Base-by-base conservation (phyloP, 202 grass and related monocot genomes). In the Musa balbisiana region DNA sequence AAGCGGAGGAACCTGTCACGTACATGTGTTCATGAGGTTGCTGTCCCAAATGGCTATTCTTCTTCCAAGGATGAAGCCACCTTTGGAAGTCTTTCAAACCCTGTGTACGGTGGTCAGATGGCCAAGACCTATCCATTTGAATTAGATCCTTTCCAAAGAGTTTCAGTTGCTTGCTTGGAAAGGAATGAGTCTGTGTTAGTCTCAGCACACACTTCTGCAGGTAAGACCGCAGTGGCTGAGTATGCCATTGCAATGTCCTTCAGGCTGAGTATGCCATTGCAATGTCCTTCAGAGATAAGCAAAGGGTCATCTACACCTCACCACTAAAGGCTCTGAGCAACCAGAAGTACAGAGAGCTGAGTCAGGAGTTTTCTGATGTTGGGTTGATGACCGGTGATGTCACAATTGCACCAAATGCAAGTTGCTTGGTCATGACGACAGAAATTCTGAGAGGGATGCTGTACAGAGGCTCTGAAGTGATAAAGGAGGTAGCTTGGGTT, bases 371-470 rank as follows among this genome's bases (percentile, higher is more conserved):
- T 75, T 85, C 83, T 58, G 95, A 99, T 60, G 95, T 99, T 13
- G 95, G 91, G 4, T 55, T 99, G 52, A 95, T 99, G 95, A 99
- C 95, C 0, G 91, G 95, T 24, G 95, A 99, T 68, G 95, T 99
- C 77, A 99, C 95, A 11, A 85, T 99, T 43, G 83, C 88, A 60
- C 95, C 95, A 1, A 99, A 99, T 62, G 91, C 95, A 2, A 90
- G 91, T n/a, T 99, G 95, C 82, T 82, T 99, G 2, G 95, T 99
- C 52, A 99, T 99, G 95, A 99, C 95, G 2, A 99, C 95, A 0
- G 95, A 99, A 82, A 99, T 99, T 85, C 82, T 99, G 13, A 88
- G 95, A 80, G 95, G 87, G 1, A 99, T 99, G 95, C 89, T 99
- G 8, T 99, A 92, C 78, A 94, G 91, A 84, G 95, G 95, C 6